Evolutionary conservation across 2,329 filamentous ascomycete species (phyloP).

Genomic region (Rosellinia necatrix): DNA sequence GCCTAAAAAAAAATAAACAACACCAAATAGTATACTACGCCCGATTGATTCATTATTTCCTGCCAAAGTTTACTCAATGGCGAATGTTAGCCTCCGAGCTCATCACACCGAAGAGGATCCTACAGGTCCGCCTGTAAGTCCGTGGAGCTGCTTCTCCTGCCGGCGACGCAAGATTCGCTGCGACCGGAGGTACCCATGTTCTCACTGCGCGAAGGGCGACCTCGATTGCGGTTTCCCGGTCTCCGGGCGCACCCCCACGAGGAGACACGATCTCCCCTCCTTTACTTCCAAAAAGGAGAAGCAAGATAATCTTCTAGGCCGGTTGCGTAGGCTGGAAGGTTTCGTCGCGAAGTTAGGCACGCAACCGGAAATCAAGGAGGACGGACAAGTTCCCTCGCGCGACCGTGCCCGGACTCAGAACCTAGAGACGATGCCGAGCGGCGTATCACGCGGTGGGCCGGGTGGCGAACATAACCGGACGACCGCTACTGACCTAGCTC

Average conservation of each 20-base stretch:
- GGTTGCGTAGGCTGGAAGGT: constrained; percentile 14
- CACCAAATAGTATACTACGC: background rate
- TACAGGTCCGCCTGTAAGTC: constrained; percentile 5
- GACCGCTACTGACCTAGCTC: background rate
- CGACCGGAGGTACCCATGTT: constrained; percentile 8
- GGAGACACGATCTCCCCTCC: constrained; percentile 14
- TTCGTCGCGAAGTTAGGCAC: constrained; percentile 5
- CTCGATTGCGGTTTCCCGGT: constrained; percentile 12
- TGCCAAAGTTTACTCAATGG: background rate
- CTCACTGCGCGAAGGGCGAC: constrained; percentile 6
- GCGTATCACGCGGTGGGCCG: background rate
- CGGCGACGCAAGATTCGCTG: constrained; percentile 11
- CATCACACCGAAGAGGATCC: background rate
- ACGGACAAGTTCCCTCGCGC: background rate
- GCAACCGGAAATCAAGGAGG: background rate
- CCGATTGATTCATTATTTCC: background rate
- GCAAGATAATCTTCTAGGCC: constrained; percentile 10
- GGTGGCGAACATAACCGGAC: background rate
- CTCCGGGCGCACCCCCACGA: constrained; percentile 17
- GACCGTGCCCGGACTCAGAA: background rate
- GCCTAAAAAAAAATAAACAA: background rate
- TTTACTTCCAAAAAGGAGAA: constrained; percentile 4
- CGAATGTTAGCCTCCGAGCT: background rate
- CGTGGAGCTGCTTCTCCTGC: constrained; percentile 16
- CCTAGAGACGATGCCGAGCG: background rate